phyloP scores from a whole-genome alignment of 345 rosid genomes.

The Hibiscus mutabilis region DNA sequence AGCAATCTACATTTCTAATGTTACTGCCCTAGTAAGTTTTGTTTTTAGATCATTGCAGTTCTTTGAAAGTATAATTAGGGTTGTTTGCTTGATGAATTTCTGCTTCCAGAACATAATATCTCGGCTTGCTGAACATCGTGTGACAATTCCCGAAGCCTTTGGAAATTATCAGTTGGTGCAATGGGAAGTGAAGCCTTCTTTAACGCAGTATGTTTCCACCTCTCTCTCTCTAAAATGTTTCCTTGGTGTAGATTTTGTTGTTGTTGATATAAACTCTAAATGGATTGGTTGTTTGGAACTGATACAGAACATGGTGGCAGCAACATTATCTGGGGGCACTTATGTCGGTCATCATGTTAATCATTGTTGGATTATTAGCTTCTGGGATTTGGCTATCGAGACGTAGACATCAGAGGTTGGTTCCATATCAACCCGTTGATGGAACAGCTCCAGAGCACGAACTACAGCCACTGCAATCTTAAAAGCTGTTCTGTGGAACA shows the following conservation, averaged over 20 bases:
- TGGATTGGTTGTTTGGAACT: not conserved
- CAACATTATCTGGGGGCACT: slow-evolving; percentile 23
- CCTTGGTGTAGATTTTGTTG: not conserved
- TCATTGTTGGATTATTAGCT: slow-evolving; percentile 29
- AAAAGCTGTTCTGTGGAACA: not conserved
- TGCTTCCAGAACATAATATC: slow-evolving; percentile 51
- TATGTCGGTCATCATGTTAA: slow-evolving; percentile 9
- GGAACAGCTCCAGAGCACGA: slow-evolving; percentile 47
- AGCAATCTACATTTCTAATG: slow-evolving; percentile 44
- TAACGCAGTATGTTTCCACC: slow-evolving; percentile 30
- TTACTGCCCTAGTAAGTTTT: slow-evolving; percentile 49
- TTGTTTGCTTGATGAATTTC: slow-evolving; percentile 19
- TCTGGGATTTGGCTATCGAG: slow-evolving; percentile 46
- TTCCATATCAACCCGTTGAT: slow-evolving; percentile 52
- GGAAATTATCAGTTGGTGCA: slow-evolving; percentile 55
- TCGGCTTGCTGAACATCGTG: slow-evolving; percentile 49
- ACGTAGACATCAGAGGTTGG: slow-evolving; percentile 27
- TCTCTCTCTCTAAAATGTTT: not conserved
- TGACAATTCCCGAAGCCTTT: slow-evolving; percentile 56
- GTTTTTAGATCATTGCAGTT: not conserved
- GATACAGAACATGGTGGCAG: slow-evolving; percentile 61
- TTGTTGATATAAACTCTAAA: not conserved
- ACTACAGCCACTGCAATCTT: slow-evolving; percentile 43
- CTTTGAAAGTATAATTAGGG: not conserved
- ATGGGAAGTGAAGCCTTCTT: slow-evolving; percentile 58